Percentiles rank a stretch among this genome's conserved stretches.
These are phyloP conservation scores for Acanthochlamys bracteata DNA, from an alignment of 106 monocot species.

Conservation along the genomic window DNA sequence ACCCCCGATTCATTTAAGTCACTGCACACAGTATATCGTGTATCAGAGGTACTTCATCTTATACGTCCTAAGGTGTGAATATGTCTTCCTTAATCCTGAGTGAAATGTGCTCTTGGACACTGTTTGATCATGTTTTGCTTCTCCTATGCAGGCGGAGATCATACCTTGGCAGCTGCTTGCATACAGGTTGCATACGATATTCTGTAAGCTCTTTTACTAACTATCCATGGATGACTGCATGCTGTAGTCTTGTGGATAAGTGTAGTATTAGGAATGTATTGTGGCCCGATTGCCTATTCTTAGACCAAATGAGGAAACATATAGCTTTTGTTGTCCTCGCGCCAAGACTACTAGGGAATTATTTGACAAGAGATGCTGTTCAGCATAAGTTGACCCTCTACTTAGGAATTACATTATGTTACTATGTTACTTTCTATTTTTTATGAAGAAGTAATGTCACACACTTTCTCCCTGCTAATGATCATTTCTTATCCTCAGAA, in stretches of 20 bases:
- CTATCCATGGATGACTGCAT: background rate
- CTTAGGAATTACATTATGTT: no score
- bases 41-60: slow-evolving; percentile 61
- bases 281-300: no score
- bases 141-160: slow-evolving; percentile 53
- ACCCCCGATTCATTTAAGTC: slow-evolving; percentile 75
- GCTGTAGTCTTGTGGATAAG: background rate
- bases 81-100: background rate
- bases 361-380: no score
- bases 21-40: slow-evolving; percentile 72
- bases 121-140: background rate
- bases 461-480: no score
- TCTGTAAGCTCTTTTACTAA: slow-evolving; percentile 1
- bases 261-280: no score
- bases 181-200: slow-evolving; percentile 45
- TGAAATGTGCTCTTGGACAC: background rate
- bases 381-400: no score
- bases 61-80: background rate
- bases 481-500: slow-evolving; percentile 35
- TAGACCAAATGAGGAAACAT: no score
- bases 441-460: no score
- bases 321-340: no score
- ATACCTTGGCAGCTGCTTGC: slow-evolving; percentile 57
- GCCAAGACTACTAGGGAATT: no score
- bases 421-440: no score